These are phyloP conservation scores for Talaromyces sp. DNA, from an alignment of 2,329 filamentous ascomycete species.

Conservation along the genomic window DNA sequence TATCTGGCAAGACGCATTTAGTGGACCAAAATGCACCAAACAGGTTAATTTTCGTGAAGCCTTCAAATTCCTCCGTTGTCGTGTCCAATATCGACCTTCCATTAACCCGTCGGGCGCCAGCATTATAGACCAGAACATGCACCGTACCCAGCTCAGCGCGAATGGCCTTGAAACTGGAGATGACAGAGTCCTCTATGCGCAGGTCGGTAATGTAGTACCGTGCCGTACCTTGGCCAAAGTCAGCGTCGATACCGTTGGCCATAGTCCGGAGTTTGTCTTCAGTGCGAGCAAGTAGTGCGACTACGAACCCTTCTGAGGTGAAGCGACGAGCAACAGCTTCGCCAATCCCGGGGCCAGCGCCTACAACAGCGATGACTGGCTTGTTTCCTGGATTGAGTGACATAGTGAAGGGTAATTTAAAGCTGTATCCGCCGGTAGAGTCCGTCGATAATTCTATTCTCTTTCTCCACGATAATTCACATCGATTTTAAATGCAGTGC, in stretches of 20 bases:
- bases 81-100: not conserved
- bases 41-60: not conserved
- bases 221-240: not conserved
- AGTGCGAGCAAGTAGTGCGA: not conserved
- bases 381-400: not conserved
- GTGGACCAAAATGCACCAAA: not conserved
- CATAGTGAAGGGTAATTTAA: not conserved
- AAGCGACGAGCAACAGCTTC: not conserved
- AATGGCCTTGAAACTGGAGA: not conserved
- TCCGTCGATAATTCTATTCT: not conserved
- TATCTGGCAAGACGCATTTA: not conserved
- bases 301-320: not conserved
- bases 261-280: not conserved
- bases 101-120: not conserved
- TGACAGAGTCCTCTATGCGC: not conserved
- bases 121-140: not conserved
- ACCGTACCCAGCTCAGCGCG: not conserved
- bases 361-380: not conserved
- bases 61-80: not conserved
- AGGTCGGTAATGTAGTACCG: not conserved
- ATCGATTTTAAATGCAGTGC: too few relatives aligned
- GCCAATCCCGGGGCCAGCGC: not conserved
- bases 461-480: not conserved
- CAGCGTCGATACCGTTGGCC: not conserved
- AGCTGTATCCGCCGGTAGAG: not conserved